Percentiles rank a stretch among this genome's conserved stretches.
These are phyloP conservation scores for Naganishia randhawae DNA, from an alignment of 768 basidiomycete genomes.

Conservation along the genomic window DNA sequence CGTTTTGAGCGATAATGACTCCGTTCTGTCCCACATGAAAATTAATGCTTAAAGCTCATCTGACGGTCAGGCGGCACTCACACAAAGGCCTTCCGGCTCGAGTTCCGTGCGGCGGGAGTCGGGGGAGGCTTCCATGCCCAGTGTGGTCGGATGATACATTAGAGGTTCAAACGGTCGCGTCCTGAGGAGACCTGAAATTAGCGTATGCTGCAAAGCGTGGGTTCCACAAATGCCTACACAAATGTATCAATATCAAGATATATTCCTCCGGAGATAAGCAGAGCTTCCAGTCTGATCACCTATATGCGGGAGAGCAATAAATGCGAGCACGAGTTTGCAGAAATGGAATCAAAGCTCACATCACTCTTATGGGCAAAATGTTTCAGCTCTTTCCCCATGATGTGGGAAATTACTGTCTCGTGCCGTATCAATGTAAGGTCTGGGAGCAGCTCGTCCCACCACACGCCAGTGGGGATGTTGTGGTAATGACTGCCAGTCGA, in stretches of 20 bases:
- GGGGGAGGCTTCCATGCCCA: conserved; percentile 49
- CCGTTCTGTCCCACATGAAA: conserved; percentile 40
- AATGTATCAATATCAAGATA: conserved; percentile 49
- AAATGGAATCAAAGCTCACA: conserved; percentile 29
- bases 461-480: conserved; percentile 49
- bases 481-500: conserved; percentile 42
- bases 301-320: background rate
- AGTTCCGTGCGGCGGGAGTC: conserved; percentile 37
- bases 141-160: conserved; percentile 41
- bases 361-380: conserved; percentile 51
- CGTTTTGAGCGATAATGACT: conserved; percentile 44
- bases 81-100: conserved; percentile 50
- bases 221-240: conserved; percentile 38
- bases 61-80: conserved; percentile 29
- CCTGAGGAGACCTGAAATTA: conserved; percentile 27
- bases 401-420: conserved; percentile 39
- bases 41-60: background rate
- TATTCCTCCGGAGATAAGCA: conserved; percentile 46
- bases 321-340: background rate
- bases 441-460: conserved; percentile 47
- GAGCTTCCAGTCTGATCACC: conserved; percentile 43
- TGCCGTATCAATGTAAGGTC: conserved; percentile 44
- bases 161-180: conserved; percentile 45
- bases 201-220: background rate
- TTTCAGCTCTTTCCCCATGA: conserved; percentile 41